Percentiles rank a stretch among this genome's conserved stretches.
These are phyloP conservation scores for Colletotrichum lupini DNA, from an alignment of 2,329 filamentous ascomycete genomes.

Conservation along the genomic window DNA sequence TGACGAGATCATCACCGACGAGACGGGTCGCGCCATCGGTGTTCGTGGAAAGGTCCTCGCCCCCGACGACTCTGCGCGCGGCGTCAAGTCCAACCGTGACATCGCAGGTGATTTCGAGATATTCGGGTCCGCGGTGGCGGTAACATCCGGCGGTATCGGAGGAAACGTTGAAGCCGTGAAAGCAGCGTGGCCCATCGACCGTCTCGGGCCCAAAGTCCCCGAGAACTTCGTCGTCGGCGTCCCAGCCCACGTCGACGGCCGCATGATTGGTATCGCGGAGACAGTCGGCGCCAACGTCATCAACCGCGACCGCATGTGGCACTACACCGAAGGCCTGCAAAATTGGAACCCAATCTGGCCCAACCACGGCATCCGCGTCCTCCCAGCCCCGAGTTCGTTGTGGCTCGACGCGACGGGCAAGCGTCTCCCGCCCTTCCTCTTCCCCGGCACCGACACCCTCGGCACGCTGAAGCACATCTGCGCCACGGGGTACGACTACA, in stretches of 20 bases:
- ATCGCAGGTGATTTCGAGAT: slow-evolving; percentile 64
- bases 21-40: slow-evolving; percentile 62
- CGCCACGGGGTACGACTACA: slow-evolving; percentile 70
- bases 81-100: slow-evolving; percentile 61
- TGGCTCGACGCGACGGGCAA: slow-evolving; percentile 72
- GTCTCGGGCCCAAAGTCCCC: slow-evolving; percentile 66
- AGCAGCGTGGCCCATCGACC: slow-evolving; percentile 66
- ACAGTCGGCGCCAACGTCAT: slow-evolving; percentile 63
- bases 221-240: slow-evolving; percentile 69
- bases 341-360: slow-evolving; percentile 75
- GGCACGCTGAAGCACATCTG: slow-evolving; percentile 69
- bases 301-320: slow-evolving; percentile 74
- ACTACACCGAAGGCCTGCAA: slow-evolving; percentile 71
- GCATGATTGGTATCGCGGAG: slow-evolving; percentile 69
- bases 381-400: slow-evolving; percentile 70
- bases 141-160: slow-evolving; percentile 70
- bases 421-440: slow-evolving; percentile 66
- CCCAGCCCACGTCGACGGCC: slow-evolving; percentile 72
- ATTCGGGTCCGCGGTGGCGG: slow-evolving; percentile 61
- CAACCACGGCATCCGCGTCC: slow-evolving; percentile 67
- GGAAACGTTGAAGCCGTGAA: slow-evolving; percentile 71
- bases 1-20: slow-evolving; percentile 66
- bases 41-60: slow-evolving; percentile 65
- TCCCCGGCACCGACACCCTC: slow-evolving; percentile 67
- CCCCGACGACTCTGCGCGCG: slow-evolving; percentile 60